Base-by-base conservation (phyloP, 2,329 filamentous ascomycete genomes). In the Phialocephala subalpina region DNA sequence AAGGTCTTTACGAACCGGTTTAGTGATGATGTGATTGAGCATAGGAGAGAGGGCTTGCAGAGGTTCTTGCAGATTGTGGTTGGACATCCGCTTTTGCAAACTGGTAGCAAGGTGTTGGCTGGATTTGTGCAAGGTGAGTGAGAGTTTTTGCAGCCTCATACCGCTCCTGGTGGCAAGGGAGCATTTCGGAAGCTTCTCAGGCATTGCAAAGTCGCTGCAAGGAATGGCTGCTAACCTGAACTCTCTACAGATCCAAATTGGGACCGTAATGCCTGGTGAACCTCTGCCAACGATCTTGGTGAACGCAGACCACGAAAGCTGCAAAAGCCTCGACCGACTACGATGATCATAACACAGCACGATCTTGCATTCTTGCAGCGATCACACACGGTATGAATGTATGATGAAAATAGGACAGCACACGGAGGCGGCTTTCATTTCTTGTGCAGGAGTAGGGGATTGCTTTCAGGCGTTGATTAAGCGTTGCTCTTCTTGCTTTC, bases 1-100 rank as follows among this genome's bases (percentile, higher is more conserved):
- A 99, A 98, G 82, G 96, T 99, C 63, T 97, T 98, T 74, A 97
- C 95, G 60, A 98, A 98, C 80, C 89, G 96, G 56, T 99, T 99
- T 83, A 97, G 92, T 75, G 96, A 99, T 82, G 94, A 97, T 78
- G 95, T 99, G 75, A 99, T 99, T 78, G 96, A 98, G 84, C 93
- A 97, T 76, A 86, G 96, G 62, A 86, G 95, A 70, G 92, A 95
- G 73, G 96, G 96, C 0, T 83, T 99, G 72, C 94, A 99, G 83
- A 89, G 97, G 78, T 99, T 99, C 78, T 81, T 99, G 77, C 94
- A 96, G 87, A 98, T 98, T 77, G 96, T 99, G 12, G 96, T 97
- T 0, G 95, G 96, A 0, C 96, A 99, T 80, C 96, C 96, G 73
- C 84, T 99, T 75, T 81, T 99, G 81, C 96, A 99, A 87, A 99